Evolutionary conservation across 345 rosid genomes (phyloP).

Genomic region (Alliaria petiolata): DNA sequence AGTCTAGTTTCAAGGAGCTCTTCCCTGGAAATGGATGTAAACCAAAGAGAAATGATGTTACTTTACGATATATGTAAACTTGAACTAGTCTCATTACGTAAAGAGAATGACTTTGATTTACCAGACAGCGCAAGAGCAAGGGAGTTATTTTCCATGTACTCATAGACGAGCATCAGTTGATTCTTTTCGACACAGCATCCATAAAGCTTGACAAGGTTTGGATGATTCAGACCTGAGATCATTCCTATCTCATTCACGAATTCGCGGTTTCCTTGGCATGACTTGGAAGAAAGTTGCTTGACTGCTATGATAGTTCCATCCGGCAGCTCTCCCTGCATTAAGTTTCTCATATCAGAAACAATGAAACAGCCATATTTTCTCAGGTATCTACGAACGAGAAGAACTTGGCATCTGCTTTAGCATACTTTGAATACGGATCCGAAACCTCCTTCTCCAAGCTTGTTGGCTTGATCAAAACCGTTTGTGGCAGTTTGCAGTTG

Average conservation of each 20-base stretch:
- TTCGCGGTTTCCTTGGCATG: conserved; percentile 44
- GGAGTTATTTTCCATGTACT: conserved; percentile 31
- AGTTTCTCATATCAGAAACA: background rate
- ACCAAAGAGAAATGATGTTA: background rate
- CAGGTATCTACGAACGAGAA: too few species aligned
- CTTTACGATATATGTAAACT: background rate
- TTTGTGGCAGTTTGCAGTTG: too few species aligned
- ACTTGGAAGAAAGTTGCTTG: conserved; percentile 38
- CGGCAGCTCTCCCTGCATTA: background rate
- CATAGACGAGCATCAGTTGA: conserved; percentile 37
- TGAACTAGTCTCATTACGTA: background rate
- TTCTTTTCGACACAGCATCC: conserved; percentile 39
- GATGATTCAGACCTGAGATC: conserved; percentile 41
- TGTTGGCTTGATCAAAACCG: too few species aligned
- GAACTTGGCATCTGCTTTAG: background rate
- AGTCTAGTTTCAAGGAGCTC: conserved; percentile 32
- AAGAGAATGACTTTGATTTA: background rate
- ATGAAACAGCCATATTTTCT: background rate
- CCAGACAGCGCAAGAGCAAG: conserved; percentile 28
- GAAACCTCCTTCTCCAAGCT: too few species aligned
- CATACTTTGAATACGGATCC: conserved; percentile 19
- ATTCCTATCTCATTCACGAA: conserved; percentile 42
- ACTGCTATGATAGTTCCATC: conserved; percentile 36
- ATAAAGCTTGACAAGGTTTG: conserved; percentile 39
- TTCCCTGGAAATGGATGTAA: background rate